Conservation (phyloP, 306 rosid genomes). For the Astragalus glycyphyllos region DNA sequence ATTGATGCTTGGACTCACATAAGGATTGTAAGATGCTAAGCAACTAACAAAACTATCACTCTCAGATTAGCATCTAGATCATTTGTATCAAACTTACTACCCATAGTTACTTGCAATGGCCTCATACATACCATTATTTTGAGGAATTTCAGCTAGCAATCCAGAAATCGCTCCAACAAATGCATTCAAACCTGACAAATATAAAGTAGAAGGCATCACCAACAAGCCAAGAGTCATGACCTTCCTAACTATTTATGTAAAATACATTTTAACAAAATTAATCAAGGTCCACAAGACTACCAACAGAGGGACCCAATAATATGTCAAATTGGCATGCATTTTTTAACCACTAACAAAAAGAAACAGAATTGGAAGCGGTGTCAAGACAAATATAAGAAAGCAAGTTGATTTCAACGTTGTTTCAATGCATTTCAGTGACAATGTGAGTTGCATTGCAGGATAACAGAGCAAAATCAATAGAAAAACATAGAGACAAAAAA, state of each 20-base stretch:
- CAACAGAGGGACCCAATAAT: no score
- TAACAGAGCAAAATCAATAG: constrained; percentile 9
- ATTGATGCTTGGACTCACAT: constrained; percentile 24
- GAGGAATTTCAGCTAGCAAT: constrained; percentile 50
- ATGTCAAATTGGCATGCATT: no score
- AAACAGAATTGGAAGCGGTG: background rate
- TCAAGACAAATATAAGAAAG: background rate
- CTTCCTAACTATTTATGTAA: constrained; percentile 7
- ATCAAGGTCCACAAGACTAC: no score
- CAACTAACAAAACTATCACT: constrained; percentile 2
- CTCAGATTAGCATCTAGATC: constrained; percentile 21
- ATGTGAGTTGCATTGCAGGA: constrained; percentile 1
- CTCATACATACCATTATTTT: constrained; percentile 46
- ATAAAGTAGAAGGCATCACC: constrained; percentile 36
- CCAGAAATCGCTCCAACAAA: constrained; percentile 48
- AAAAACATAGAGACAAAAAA: background rate
- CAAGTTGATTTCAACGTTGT: background rate
- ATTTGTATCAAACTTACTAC: constrained; percentile 43
- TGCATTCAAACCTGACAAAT: constrained; percentile 49
- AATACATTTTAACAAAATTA: background rate
- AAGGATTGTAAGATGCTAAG: constrained; percentile 11
- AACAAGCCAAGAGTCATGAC: constrained; percentile 24
- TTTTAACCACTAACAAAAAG: no score
- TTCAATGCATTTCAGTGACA: background rate
- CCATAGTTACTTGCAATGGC: constrained; percentile 52